Percentiles rank a stretch among this genome's conserved stretches.
Evolutionary conservation across 2,329 filamentous ascomycete genomes (phyloP).

Genomic region (Thelonectria blattea): DNA sequence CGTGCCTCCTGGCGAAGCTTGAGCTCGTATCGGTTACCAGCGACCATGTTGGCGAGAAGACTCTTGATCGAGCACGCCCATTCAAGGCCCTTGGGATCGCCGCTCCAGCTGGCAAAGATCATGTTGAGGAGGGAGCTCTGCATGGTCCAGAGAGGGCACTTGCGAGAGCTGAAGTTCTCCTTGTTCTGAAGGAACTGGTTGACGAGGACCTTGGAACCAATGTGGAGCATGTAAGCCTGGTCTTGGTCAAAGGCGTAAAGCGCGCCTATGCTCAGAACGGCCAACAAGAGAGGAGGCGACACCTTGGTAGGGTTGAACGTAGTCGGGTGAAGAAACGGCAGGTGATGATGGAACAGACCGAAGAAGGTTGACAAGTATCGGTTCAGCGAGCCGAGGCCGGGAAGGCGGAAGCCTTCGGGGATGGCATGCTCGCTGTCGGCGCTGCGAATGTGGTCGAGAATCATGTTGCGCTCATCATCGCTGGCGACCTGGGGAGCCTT

Average conservation of each 20-base stretch:
- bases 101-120: slow-evolving; percentile 99
- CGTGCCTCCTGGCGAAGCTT: slow-evolving; percentile 92
- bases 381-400: slow-evolving; percentile 81
- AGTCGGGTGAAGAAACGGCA: slow-evolving; percentile 92
- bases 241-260: slow-evolving; percentile 97
- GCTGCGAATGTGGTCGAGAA: slow-evolving; percentile 84
- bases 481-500: slow-evolving; percentile 79
- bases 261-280: slow-evolving; percentile 92
- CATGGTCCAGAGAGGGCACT: slow-evolving; percentile 98
- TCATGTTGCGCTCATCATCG: slow-evolving; percentile 84
- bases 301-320: slow-evolving; percentile 84
- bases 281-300: slow-evolving; percentile 83
- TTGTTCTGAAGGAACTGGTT: slow-evolving; percentile 98
- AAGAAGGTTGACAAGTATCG: slow-evolving; percentile 96
- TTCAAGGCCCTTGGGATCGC: slow-evolving; percentile 94
- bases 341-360: slow-evolving; percentile 93
- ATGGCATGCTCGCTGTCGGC: slow-evolving; percentile 83
- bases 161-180: slow-evolving; percentile 97
- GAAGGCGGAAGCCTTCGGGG: slow-evolving; percentile 87
- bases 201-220: slow-evolving; percentile 95
- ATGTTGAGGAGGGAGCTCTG: slow-evolving; percentile 96
- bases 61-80: slow-evolving; percentile 99
- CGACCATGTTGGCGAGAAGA: slow-evolving; percentile 97
- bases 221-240: slow-evolving; percentile 95
- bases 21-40: slow-evolving; percentile 93